These are phyloP conservation scores for Plectosphaerella plurivora DNA, from an alignment of 2,329 filamentous ascomycete species.

Conservation along the genomic window DNA sequence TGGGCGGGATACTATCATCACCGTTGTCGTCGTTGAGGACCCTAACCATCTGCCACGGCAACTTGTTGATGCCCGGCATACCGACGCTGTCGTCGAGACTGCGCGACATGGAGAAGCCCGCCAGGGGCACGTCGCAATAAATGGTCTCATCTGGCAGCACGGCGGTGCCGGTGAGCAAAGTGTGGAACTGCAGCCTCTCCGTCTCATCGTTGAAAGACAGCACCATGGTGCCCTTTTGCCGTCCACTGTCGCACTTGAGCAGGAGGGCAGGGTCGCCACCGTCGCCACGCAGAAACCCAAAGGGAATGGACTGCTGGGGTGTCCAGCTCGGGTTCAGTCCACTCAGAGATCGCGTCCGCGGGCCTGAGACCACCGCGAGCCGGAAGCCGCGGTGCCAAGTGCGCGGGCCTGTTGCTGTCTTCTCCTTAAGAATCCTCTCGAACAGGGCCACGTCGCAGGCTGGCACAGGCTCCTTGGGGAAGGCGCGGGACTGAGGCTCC, in stretches of 20 bases:
- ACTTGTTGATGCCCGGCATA: slow-evolving; percentile 42
- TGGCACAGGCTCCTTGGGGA: slow-evolving; percentile 69
- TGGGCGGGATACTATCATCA: slow-evolving; percentile 57
- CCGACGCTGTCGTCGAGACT: slow-evolving; percentile 45
- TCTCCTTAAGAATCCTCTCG: slow-evolving; percentile 63
- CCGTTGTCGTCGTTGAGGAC: slow-evolving; percentile 70
- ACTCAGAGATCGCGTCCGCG: slow-evolving; percentile 72
- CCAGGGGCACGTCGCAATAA: slow-evolving; percentile 64
- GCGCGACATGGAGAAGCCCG: slow-evolving; percentile 58
- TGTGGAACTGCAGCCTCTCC: slow-evolving; percentile 68
- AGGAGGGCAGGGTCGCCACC: slow-evolving; percentile 65
- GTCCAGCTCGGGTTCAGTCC: slow-evolving; percentile 68
- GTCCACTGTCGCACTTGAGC: slow-evolving; percentile 64
- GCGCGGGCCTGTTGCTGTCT: slow-evolving; percentile 67
- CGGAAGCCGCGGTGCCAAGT: slow-evolving; percentile 76
- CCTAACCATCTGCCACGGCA: slow-evolving; percentile 62
- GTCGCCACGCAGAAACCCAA: slow-evolving; percentile 71
- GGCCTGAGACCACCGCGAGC: slow-evolving; percentile 71
- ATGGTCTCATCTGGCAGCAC: slow-evolving; percentile 64
- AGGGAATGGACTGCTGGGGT: slow-evolving; percentile 65
- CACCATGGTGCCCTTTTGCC: slow-evolving; percentile 66
- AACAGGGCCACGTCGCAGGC: slow-evolving; percentile 73
- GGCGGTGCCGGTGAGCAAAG: slow-evolving; percentile 68
- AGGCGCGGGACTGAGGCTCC: slow-evolving; percentile 62
- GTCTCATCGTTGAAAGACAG: slow-evolving; percentile 72